phyloP scores from a whole-genome alignment of 768 basidiomycete genomes.

The Hortiboletus campestris region DNA sequence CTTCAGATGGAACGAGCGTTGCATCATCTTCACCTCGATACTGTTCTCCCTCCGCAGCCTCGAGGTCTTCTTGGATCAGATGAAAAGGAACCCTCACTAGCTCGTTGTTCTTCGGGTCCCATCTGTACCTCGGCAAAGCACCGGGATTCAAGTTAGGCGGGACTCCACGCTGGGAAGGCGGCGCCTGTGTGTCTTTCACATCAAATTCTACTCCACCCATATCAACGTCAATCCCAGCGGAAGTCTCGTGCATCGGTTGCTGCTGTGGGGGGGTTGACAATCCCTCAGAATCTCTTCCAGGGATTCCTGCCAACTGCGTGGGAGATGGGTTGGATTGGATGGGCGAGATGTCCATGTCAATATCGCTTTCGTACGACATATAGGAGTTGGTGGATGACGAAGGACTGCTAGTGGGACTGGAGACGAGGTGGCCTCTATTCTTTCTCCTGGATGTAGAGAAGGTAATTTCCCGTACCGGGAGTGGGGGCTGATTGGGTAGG shows the following conservation, averaged over 20 bases:
- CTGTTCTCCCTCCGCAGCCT: neutral
- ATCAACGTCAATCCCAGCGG: neutral
- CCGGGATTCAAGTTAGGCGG: neutral
- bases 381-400: neutral
- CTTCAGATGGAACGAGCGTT: conserved; percentile 17
- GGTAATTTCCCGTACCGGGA: conserved; percentile 11
- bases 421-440: neutral
- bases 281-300: too few relatives aligned
- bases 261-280: neutral
- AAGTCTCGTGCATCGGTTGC: neutral
- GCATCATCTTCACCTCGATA: conserved; percentile 11
- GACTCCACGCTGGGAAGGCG: neutral
- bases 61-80: neutral
- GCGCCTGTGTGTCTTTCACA: neutral
- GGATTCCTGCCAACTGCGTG: neutral
- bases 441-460: neutral
- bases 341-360: neutral
- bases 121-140: conserved; percentile 9
- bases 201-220: conserved; percentile 4
- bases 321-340: neutral
- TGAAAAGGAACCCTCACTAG: neutral
- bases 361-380: neutral
- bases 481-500: conserved; percentile 24
- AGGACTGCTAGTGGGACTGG: neutral
- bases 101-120: neutral